These are phyloP conservation scores for Lentinula lateritia DNA, from an alignment of 768 basidiomycete genomes.

Conservation along the genomic window DNA sequence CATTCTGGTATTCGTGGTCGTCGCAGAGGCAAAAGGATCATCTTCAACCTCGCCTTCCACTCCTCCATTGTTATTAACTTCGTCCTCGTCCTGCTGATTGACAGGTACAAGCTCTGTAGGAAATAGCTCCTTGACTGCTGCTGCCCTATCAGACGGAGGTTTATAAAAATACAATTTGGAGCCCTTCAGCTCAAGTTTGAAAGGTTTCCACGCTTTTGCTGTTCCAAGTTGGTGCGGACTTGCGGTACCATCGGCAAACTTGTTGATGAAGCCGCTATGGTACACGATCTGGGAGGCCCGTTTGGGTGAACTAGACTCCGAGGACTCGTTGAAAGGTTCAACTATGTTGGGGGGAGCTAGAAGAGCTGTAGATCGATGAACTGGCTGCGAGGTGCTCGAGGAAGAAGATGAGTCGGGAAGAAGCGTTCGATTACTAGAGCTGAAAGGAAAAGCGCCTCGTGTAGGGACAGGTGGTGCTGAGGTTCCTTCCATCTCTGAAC, in stretches of 20 bases:
- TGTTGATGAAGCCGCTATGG: constrained; percentile 72
- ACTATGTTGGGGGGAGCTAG: constrained; percentile 46
- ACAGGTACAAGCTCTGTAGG: constrained; percentile 57
- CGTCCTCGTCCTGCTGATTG: constrained; percentile 43
- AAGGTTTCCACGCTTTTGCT: constrained; percentile 80
- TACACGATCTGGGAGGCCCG: constrained; percentile 78
- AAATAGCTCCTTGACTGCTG: constrained; percentile 70
- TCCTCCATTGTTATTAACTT: constrained; percentile 15
- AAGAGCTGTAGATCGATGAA: constrained; percentile 24
- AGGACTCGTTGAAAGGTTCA: constrained; percentile 31
- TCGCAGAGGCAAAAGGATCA: neutral
- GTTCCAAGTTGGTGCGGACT: constrained; percentile 30
- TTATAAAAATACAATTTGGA: constrained; percentile 86
- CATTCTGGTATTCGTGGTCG: constrained; percentile 10
- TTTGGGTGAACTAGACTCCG: constrained; percentile 27
- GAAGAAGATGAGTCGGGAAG: neutral
- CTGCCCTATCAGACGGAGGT: constrained; percentile 61
- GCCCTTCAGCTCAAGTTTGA: constrained; percentile 79
- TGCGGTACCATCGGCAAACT: constrained; percentile 41
- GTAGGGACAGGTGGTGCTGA: constrained; percentile 9
- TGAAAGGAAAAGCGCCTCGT: constrained; percentile 1
- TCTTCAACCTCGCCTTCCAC: constrained; percentile 14
- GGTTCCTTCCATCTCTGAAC: constrained; percentile 30
- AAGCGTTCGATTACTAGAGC: neutral
- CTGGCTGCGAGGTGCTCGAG: neutral